A percentile compares a stretch with the other conserved stretches of the same genome.
Evolutionary conservation across 208 protist genomes (phyloP).

Genomic region (Leishmania martiniquensis): DNA sequence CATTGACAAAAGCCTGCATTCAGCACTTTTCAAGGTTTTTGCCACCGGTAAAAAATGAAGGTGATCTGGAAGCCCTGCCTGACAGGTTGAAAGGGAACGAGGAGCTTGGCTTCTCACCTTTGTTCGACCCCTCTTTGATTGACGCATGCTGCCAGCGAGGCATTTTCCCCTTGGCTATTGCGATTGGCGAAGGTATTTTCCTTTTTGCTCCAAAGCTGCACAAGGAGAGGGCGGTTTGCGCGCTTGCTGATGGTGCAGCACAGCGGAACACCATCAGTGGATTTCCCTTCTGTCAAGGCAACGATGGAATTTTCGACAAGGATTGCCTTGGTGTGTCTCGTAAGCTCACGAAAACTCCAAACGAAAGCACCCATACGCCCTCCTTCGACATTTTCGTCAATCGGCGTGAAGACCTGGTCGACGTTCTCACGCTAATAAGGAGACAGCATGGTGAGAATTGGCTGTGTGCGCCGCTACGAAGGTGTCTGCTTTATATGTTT

Average conservation of each 20-base stretch:
- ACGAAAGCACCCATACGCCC: conserved; percentile 18
- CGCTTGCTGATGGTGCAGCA: conserved; percentile 26
- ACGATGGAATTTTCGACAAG: conserved; percentile 32
- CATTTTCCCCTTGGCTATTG: conserved; percentile 71
- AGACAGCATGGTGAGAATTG: conserved; percentile 86
- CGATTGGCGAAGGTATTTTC: conserved; percentile 31
- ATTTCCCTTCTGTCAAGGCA: conserved; percentile 39
- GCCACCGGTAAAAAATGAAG: conserved; percentile 34
- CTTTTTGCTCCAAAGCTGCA: conserved; percentile 82
- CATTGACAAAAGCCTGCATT: conserved; percentile 25
- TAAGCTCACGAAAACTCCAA: conserved; percentile 40
- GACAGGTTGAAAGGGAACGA: conserved; percentile 26
- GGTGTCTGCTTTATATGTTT: conserved; percentile 76
- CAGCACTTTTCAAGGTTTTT: conserved; percentile 34
- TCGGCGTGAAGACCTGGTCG: conserved; percentile 56
- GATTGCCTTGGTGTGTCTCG: conserved; percentile 48
- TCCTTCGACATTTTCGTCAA: conserved; percentile 81
- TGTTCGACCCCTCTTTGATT: conserved; percentile 72
- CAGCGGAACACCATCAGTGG: conserved; percentile 31
- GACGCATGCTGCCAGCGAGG: conserved; percentile 72
- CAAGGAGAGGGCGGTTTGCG: conserved; percentile 43
- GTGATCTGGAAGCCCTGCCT: conserved; percentile 49
- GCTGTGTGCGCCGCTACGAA: conserved; percentile 73
- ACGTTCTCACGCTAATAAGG: conserved; percentile 64
- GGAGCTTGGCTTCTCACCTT: conserved; percentile 70